These are phyloP conservation scores for Mycena venus DNA, from an alignment of 768 basidiomycete genomes.

Conservation along the genomic window DNA sequence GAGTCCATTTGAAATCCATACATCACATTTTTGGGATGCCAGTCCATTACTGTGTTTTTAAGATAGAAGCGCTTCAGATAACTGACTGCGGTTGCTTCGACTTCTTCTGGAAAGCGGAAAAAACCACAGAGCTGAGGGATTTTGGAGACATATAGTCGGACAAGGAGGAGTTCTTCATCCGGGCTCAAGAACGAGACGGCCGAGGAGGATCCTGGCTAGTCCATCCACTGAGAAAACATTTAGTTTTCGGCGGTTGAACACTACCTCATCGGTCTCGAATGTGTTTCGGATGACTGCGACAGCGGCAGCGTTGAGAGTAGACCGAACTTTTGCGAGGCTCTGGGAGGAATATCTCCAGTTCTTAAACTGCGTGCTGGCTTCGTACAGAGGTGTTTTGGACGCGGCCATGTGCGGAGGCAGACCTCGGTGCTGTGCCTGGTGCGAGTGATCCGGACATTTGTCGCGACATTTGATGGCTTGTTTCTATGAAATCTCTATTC, in stretches of 20 bases:
- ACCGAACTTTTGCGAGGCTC: conserved; percentile 70
- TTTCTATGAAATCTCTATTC: too few species aligned
- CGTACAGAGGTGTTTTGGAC: conserved; percentile 68
- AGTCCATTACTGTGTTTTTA: conserved; percentile 99
- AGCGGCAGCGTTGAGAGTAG: conserved; percentile 79
- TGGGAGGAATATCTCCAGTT: conserved; percentile 92
- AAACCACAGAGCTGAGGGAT: conserved; percentile 87
- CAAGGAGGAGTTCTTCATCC: conserved; percentile 88
- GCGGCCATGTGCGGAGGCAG: conserved; percentile 22
- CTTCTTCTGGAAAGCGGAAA: conserved; percentile 92
- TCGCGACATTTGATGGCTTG: background rate
- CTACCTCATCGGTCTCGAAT: conserved; percentile 85
- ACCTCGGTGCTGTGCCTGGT: background rate
- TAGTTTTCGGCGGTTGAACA: conserved; percentile 27
- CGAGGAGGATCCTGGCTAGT: conserved; percentile 79
- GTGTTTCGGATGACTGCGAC: conserved; percentile 82
- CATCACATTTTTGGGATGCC: conserved; percentile 99
- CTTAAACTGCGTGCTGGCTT: conserved; percentile 83
- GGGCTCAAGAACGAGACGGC: conserved; percentile 81
- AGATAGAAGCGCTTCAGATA: conserved; percentile 98
- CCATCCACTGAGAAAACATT: conserved; percentile 25
- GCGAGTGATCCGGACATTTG: background rate
- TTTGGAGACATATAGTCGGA: conserved; percentile 90
- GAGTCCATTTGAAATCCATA: conserved; percentile 51
- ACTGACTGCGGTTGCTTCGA: conserved; percentile 91